Evolutionary conservation across 768 basidiomycete species (phyloP), one percentile per base, ranked within the genome.

Genomic region (Boletus eberwhitei): DNA sequence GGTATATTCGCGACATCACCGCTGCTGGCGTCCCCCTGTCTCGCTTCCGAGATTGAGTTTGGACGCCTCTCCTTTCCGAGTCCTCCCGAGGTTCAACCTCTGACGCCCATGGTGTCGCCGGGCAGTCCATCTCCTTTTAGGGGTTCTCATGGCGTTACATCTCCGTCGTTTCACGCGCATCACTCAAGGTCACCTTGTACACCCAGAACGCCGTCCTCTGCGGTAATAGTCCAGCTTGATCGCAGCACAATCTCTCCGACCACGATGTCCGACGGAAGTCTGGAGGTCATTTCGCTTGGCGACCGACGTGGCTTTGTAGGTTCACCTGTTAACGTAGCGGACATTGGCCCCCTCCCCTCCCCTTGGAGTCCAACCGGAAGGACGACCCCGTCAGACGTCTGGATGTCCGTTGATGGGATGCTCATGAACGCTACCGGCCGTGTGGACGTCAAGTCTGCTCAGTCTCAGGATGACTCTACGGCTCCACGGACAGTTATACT

Each of bases 351-450:
- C 29, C 70, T 70, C 16, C 61, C 65, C 14, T 71, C 68, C 3
- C 68, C 70, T 5, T 71, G 68, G 68, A 69, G 68, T 17, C 70
- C 68, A 5, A 6, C 45, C 19, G 65, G 59, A 48, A 56, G 40
- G 19, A 3, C 16, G 1, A 17, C 57, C 2, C 22, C 54, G 5
- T 16, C 40, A 9, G 42, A 64, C 17, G 52, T 71, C 1, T 71
- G 68, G 67, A 49, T 70, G 45, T 57, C 68, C 47, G 47, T 54
- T 11, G 51, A 65, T 8, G 68, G 68, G 2, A 2, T 53, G 8
- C 51, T 71, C 48, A 26, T 31, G 39, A 58, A 54, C 6, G 60
- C 60, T 0, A 38, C 44, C 0, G 67, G 70, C 26, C 65, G 55
- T 12, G 29, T 60, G 9, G 36, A 48, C 5, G 35, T 47, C 1